Percentiles rank a stretch among this genome's conserved stretches.
phyloP scores from a whole-genome alignment of 1,139 yeast species.

The Yueomyces sp. region DNA sequence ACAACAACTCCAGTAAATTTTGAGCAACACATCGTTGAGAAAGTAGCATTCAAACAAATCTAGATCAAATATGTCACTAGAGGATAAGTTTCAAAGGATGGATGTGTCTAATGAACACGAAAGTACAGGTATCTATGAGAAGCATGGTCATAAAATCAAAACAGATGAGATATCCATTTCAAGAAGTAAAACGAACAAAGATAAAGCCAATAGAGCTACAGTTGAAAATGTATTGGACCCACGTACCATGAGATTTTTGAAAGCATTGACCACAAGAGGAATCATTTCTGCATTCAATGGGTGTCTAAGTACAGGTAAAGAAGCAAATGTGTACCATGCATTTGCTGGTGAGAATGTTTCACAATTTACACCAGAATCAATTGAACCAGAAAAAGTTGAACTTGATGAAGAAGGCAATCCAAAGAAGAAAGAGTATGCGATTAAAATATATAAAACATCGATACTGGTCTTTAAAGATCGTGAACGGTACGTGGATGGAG shows the following conservation, averaged over 20 bases:
- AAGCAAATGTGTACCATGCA: constrained; percentile 95
- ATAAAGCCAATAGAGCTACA: constrained; percentile 88
- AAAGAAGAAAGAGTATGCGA: constrained; percentile 54
- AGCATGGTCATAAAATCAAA: constrained; percentile 51
- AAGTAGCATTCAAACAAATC: neutral
- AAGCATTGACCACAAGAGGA: constrained; percentile 73
- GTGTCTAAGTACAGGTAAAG: constrained; percentile 93
- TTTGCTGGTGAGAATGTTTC: constrained; percentile 44
- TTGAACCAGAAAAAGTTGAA: constrained; percentile 6
- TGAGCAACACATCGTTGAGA: too few relatives aligned
- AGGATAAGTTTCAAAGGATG: neutral
- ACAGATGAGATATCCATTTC: constrained; percentile 42
- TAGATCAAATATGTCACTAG: neutral
- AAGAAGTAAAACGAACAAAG: constrained; percentile 50
- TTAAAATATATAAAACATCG: constrained; percentile 91
- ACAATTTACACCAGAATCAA: neutral
- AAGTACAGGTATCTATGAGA: constrained; percentile 47
- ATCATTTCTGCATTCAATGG: constrained; percentile 80
- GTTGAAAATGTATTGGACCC: constrained; percentile 96
- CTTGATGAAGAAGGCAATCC: constrained; percentile 8
- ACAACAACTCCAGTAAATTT: too few relatives aligned
- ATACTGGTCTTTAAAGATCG: constrained; percentile 92
- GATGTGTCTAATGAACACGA: constrained; percentile 18
- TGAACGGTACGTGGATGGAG: constrained; percentile 93
- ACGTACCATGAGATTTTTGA: constrained; percentile 72